Conservation (phyloP, 306 rosid genomes). For the Leucaena leucocephala region DNA sequence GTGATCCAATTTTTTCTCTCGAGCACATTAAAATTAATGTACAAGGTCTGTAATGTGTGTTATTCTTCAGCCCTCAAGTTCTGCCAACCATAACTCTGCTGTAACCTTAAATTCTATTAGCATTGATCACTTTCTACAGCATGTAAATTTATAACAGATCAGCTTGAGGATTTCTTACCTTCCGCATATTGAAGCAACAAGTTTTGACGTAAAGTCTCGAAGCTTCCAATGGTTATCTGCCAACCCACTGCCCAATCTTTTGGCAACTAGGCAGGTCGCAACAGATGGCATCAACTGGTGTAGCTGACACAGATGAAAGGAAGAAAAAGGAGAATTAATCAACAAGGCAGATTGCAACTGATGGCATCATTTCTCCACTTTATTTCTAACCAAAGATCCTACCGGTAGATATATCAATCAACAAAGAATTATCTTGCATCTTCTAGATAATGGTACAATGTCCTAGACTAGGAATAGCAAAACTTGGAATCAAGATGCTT, state of each 20-base stretch:
- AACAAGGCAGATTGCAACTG: not conserved
- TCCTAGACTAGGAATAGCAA: not conserved
- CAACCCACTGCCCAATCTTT: slow-evolving; percentile 78
- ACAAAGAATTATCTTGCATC: not conserved
- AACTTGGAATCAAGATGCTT: not conserved
- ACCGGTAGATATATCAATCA: not conserved
- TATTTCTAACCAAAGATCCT: not conserved
- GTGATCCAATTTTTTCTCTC: not conserved
- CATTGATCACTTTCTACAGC: slow-evolving; percentile 15
- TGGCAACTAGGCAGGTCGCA: slow-evolving; percentile 88
- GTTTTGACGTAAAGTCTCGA: slow-evolving; percentile 79
- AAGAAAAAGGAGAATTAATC: slow-evolving; percentile 11
- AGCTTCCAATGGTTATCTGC: slow-evolving; percentile 88
- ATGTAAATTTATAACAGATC: slow-evolving; percentile 26
- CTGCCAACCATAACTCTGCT: not conserved
- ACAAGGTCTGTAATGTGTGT: not conserved
- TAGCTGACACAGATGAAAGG: slow-evolving; percentile 50
- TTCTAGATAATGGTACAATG: not conserved
- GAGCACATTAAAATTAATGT: not conserved
- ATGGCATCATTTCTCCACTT: not conserved
- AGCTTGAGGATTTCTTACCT: slow-evolving; percentile 53
- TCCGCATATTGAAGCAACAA: slow-evolving; percentile 85
- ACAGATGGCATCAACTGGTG: slow-evolving; percentile 97
- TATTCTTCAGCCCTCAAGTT: not conserved
- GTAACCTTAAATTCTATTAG: not conserved